Conservation (phyloP, 371 early-diverging fungal species). For the Blakeslea trispora region DNA sequence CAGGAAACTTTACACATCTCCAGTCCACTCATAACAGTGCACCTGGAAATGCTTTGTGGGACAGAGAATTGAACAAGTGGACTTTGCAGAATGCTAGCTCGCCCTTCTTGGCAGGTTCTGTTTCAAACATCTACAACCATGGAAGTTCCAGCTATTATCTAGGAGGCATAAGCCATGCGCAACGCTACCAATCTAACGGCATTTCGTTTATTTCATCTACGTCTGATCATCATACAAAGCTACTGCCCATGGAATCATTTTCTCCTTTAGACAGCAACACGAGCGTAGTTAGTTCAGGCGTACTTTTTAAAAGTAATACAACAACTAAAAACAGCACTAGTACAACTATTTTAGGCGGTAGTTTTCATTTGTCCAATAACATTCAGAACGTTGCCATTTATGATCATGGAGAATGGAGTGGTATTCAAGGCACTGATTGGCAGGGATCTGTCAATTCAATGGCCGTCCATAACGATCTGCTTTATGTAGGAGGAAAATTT, state of each 20-base stretch:
- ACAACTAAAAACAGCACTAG: slow-evolving; percentile 10
- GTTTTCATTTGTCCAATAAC: slow-evolving; percentile 27
- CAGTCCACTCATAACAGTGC: slow-evolving; percentile 5
- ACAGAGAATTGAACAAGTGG: slow-evolving; percentile 15
- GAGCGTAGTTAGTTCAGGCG: slow-evolving; percentile 32
- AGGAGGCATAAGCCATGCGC: slow-evolving; percentile 44
- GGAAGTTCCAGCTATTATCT: slow-evolving; percentile 20
- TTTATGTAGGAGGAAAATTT: slow-evolving; percentile 59
- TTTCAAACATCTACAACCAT: slow-evolving; percentile 13
- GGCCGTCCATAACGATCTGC: slow-evolving; percentile 35
- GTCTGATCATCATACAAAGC: neutral
- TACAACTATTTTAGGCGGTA: slow-evolving; percentile 44
- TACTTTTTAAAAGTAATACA: slow-evolving; percentile 27
- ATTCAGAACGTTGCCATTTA: slow-evolving; percentile 50
- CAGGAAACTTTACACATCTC: slow-evolving; percentile 33
- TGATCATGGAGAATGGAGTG: slow-evolving; percentile 41
- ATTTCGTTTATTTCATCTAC: slow-evolving; percentile 29
- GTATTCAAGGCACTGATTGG: slow-evolving; percentile 42
- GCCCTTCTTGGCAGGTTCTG: slow-evolving; percentile 33
- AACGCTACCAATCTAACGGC: slow-evolving; percentile 38
- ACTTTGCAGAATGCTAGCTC: slow-evolving; percentile 6
- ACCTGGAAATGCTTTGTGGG: slow-evolving; percentile 43
- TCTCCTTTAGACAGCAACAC: slow-evolving; percentile 26
- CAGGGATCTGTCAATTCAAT: slow-evolving; percentile 35
- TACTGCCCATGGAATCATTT: slow-evolving; percentile 32